A percentile compares a stretch with the other conserved stretches of the same genome.
These are phyloP conservation scores for Coriolopsis trogii DNA, from an alignment of 1,284 basidiomycete species.

Conservation along the genomic window DNA sequence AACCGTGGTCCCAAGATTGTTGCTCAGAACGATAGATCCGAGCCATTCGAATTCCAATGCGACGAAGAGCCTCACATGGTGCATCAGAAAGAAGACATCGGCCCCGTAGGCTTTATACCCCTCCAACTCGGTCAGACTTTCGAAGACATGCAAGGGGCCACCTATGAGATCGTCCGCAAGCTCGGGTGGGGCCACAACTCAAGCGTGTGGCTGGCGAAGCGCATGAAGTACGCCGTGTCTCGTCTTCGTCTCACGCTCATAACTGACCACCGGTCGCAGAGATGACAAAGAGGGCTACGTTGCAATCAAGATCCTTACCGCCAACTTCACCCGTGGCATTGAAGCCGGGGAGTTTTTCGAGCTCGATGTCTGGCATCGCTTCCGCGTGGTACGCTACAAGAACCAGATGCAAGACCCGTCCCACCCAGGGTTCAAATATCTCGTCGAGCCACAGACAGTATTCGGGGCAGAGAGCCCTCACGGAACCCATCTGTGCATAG, in stretches of 20 bases:
- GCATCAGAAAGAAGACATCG: not conserved
- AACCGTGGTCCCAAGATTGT: not conserved
- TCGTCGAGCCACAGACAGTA: not conserved
- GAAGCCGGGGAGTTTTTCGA: not conserved
- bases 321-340: not conserved
- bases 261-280: not conserved
- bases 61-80: constrained; percentile 15
- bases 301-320: constrained; percentile 12
- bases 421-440: constrained; percentile 1
- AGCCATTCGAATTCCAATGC: constrained; percentile 3
- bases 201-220: constrained; percentile 12
- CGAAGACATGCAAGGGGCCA: not conserved
- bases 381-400: constrained; percentile 1
- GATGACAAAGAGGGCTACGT: not conserved
- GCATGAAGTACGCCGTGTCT: not conserved
- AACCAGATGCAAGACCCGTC: not conserved
- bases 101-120: constrained; percentile 1
- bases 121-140: constrained; percentile 5
- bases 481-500: constrained; percentile 3
- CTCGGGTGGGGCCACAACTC: constrained; percentile 10
- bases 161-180: constrained; percentile 11
- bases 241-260: not conserved
- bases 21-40: not conserved
- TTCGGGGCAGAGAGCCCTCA: not conserved
- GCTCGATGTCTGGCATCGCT: constrained; percentile 3